Conservation (phyloP, 768 basidiomycete genomes). For the Xerocomellus intermedius region DNA sequence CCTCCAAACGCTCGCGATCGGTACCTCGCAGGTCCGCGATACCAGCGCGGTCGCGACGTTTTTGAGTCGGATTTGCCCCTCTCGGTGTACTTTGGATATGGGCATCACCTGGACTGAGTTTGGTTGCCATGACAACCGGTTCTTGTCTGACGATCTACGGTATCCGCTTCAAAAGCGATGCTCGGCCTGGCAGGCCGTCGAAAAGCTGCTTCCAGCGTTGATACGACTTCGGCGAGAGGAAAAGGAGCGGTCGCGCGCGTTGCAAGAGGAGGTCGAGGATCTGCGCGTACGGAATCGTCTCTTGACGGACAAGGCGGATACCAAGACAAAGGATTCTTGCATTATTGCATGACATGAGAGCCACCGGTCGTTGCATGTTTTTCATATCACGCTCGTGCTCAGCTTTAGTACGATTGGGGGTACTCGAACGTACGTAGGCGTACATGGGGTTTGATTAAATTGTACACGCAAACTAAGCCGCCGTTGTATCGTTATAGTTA, state of each 20-base stretch:
- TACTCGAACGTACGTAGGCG: no score
- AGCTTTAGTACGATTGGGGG: not conserved
- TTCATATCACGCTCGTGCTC: not conserved
- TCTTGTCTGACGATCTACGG: conserved; percentile 4
- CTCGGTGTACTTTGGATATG: conserved; percentile 39
- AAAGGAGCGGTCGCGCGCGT: conserved; percentile 33
- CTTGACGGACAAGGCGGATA: conserved; percentile 36
- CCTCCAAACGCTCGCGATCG: conserved; percentile 40
- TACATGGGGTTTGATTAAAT: not conserved
- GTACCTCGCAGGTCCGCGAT: conserved; percentile 47
- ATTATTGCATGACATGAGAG: conserved; percentile 22
- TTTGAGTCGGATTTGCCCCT: conserved; percentile 51
- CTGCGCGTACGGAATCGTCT: conserved; percentile 45
- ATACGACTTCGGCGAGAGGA: conserved; percentile 46
- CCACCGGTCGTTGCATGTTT: not conserved
- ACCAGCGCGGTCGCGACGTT: conserved; percentile 48
- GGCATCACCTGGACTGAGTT: conserved; percentile 49
- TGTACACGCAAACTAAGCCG: conserved; percentile 2
- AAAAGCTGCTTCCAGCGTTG: conserved; percentile 43
- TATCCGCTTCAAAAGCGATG: conserved; percentile 25
- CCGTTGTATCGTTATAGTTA: not conserved
- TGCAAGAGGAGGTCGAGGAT: conserved; percentile 50
- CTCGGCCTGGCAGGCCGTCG: conserved; percentile 43
- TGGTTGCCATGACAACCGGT: conserved; percentile 11
- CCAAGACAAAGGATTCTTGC: conserved; percentile 29